Evolutionary conservation across 1,284 basidiomycete genomes (phyloP), one percentile per base, ranked within the genome.

Genomic region (Cutaneotrichosporon mucoides): DNA sequence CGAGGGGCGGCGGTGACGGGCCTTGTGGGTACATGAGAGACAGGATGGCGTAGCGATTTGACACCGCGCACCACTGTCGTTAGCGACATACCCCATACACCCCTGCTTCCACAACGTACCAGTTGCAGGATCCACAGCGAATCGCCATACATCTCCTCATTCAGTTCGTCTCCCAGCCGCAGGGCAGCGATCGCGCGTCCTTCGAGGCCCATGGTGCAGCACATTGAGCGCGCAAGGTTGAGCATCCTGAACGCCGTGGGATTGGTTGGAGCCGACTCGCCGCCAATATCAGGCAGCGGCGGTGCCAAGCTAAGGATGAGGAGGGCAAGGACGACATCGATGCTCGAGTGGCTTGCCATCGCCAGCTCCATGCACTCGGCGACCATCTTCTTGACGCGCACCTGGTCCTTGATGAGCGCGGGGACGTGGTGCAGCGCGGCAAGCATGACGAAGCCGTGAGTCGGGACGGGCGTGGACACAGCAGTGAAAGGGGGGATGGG

Each of bases 401-500:
- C 8, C 9, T 44, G 53, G 5, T 37, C 46, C 10, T 35, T 46
- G 1, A 50, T 33, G 24, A 66, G 60, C 6, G 50, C 40, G 0
- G 62, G 65, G 0, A 70, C 58, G 55, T 66, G 66, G 16, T 62
- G 55, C 11, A 73, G 61, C 7, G 65, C 64, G 8, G 71, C 69
- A 10, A 67, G 57, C 11, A 68, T 46, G 33, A 71, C 64, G 53
- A 73, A 73, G 8, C 66, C 64, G 56, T 73, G 67, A 3, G 47
- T 37, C 2, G 71, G 71, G 3, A 62, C 41, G 0, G 70, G 62
- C 1, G 65, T 63, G 4, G 63, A 59, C 9, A 68, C 62, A 9
- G 64, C 58, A 10, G 69, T 58, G 38, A 69, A 73, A 6, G 65
- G 70, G 6, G 66, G 63, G 13, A 73, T 58, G 24, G 71, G 71